Percentiles rank a stretch among this genome's conserved stretches.
These are phyloP conservation scores for Chytridiales sp. DNA, from an alignment of 371 early-diverging fungal genomes.

Conservation along the genomic window DNA sequence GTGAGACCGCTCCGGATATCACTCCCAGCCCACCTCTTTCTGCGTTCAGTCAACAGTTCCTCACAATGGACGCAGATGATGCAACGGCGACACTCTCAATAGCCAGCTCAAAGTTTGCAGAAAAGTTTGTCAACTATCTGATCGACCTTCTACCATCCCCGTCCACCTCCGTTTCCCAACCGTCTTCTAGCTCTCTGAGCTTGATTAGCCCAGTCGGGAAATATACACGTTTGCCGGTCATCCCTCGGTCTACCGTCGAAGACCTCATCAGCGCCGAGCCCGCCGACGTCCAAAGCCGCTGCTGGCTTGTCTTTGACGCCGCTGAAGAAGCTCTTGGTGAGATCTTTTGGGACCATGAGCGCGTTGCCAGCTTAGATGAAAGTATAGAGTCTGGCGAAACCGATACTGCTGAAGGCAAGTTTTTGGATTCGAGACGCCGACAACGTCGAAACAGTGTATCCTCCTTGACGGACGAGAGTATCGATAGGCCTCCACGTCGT, in stretches of 20 bases:
- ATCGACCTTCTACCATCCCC: constrained; percentile 15
- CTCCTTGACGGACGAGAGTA: neutral
- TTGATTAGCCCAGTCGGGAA: constrained; percentile 1
- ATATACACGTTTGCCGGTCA: neutral
- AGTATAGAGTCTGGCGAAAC: neutral
- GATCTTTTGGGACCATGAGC: constrained; percentile 14
- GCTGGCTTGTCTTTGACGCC: constrained; percentile 26
- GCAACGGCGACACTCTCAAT: too few species aligned
- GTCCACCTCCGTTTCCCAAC: too few species aligned
- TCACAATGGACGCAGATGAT: too few species aligned
- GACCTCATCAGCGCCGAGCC: neutral
- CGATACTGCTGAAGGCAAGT: neutral
- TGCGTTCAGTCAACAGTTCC: too few species aligned
- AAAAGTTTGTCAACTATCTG: constrained; percentile 6
- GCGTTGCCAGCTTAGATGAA: neutral
- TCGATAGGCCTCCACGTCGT: neutral
- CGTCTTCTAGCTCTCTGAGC: neutral
- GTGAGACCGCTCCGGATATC: too few species aligned
- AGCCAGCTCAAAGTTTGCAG: constrained; percentile 18
- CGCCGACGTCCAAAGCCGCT: constrained; percentile 1
- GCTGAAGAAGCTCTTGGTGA: constrained; percentile 22
- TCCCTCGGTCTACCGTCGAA: neutral
- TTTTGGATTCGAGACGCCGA: neutral
- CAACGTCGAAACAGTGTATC: neutral
- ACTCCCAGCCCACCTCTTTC: too few species aligned